phyloP scores from a whole-genome alignment of 805 yeast genomes.

The Saccharomycopsis babjevae region DNA sequence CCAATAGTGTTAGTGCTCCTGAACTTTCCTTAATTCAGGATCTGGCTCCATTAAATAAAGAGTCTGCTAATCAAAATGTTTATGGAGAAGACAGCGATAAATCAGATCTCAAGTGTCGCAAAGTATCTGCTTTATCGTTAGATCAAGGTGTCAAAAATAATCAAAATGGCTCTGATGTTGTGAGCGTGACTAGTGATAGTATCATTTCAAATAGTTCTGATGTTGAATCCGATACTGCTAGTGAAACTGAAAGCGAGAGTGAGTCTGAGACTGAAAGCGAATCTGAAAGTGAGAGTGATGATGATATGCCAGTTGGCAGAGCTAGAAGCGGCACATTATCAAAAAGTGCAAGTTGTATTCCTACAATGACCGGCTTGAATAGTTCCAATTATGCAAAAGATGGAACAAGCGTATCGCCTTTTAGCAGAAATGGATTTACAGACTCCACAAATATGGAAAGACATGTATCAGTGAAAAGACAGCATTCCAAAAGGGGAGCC shows the following conservation, averaged over 20 bases:
- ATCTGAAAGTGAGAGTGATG: background rate
- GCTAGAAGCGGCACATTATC: conserved; percentile 19
- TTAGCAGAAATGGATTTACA: background rate
- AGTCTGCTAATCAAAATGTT: background rate
- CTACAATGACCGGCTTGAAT: background rate
- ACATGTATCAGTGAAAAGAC: background rate
- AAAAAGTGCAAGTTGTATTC: background rate
- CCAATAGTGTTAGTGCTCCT: background rate
- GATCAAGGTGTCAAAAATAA: background rate
- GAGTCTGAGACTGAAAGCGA: background rate
- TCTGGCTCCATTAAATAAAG: background rate
- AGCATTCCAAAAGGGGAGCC: background rate
- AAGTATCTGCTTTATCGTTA: background rate
- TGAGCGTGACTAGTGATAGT: background rate
- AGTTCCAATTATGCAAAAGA: background rate
- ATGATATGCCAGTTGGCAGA: conserved; percentile 13
- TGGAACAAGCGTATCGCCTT: background rate
- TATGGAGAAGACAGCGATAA: too few species aligned
- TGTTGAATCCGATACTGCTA: too few species aligned
- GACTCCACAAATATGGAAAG: background rate
- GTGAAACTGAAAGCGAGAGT: background rate
- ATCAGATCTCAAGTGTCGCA: background rate
- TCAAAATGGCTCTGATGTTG: background rate
- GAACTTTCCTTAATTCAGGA: background rate
- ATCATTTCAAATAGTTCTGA: background rate